A percentile compares a stretch with the other conserved stretches of the same genome.
These are phyloP conservation scores for Globisporangium radiosum DNA, from an alignment of 352 stramenopile genomes.

Conservation along the genomic window DNA sequence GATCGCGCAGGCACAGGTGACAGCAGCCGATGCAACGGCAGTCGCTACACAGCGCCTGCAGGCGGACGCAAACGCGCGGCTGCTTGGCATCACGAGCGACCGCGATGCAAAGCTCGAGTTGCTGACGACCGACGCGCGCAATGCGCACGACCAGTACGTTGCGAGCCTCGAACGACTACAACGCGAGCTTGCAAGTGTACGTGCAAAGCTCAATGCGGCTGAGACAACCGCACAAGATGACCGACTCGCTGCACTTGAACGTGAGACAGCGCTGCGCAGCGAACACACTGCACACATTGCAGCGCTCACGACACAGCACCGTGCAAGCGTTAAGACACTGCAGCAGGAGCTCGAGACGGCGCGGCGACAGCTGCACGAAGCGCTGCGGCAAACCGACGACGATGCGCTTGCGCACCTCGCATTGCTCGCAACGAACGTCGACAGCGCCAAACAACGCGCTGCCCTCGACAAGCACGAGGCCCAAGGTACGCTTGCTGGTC, in stretches of 20 bases:
- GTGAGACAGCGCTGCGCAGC: conserved; percentile 15
- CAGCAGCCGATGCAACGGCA: conserved; percentile 14
- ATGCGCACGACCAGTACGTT: conserved; percentile 52
- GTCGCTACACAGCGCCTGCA: conserved; percentile 24
- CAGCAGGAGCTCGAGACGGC: conserved; percentile 31
- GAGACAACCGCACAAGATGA: conserved; percentile 32
- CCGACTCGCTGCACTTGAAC: conserved; percentile 30
- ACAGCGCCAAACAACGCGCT: conserved; percentile 35
- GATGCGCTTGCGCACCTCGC: conserved; percentile 58
- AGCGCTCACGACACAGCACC: conserved; percentile 13
- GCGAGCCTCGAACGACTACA: conserved; percentile 42
- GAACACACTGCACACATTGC: conserved; percentile 20
- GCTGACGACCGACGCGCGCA: conserved; percentile 33
- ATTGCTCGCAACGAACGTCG: conserved; percentile 34
- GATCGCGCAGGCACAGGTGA: conserved; percentile 22
- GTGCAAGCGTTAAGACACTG: conserved; percentile 13
- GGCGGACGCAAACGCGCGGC: conserved; percentile 19
- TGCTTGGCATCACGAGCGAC: conserved; percentile 21
- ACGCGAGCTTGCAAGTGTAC: conserved; percentile 27
- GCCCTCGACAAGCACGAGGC: conserved; percentile 30
- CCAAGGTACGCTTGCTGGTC: conserved; percentile 43
- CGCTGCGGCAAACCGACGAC: conserved; percentile 50
- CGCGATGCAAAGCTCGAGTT: conserved; percentile 22
- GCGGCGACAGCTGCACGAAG: conserved; percentile 35
- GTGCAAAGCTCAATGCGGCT: conserved; percentile 19